Evolutionary conservation across 2,329 filamentous ascomycete genomes (phyloP).

Genomic region (Neoascochyta sp.): DNA sequence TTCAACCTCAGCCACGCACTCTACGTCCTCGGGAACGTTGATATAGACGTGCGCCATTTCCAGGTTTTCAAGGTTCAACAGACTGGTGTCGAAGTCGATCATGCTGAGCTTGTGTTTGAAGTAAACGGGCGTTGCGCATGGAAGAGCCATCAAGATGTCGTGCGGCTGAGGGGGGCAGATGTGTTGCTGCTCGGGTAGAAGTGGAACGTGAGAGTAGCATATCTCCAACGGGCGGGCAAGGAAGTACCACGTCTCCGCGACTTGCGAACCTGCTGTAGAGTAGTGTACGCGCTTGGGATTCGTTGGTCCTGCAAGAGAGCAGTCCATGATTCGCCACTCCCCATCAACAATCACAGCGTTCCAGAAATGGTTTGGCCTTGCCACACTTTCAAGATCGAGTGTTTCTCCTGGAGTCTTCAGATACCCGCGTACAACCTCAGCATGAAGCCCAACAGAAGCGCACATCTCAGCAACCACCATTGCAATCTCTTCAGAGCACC

Average conservation of each 20-base stretch:
- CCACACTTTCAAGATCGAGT: constrained; percentile 71
- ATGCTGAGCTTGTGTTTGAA: constrained; percentile 80
- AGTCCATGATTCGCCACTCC: constrained; percentile 96
- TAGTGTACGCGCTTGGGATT: constrained; percentile 77
- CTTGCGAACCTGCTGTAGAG: constrained; percentile 64
- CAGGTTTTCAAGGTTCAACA: constrained; percentile 80
- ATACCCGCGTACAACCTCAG: constrained; percentile 83
- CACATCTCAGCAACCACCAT: constrained; percentile 92
- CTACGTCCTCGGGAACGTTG: constrained; percentile 81
- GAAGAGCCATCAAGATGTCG: constrained; percentile 80
- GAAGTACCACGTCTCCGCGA: constrained; percentile 90
- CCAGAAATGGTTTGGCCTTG: constrained; percentile 96
- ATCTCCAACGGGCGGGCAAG: constrained; percentile 82
- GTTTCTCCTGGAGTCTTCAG: constrained; percentile 82
- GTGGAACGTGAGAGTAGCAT: constrained; percentile 93
- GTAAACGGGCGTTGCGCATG: constrained; percentile 79
- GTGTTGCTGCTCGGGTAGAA: constrained; percentile 84
- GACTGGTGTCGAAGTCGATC: constrained; percentile 84
- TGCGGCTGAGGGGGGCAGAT: constrained; percentile 84
- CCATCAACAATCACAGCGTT: constrained; percentile 89
- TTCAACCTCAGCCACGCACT: constrained; percentile 89
- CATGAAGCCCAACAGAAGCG: constrained; percentile 77
- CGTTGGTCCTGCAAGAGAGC: constrained; percentile 84
- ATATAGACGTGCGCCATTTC: constrained; percentile 91
- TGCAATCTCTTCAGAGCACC: constrained; percentile 85